Percentiles rank a stretch among this genome's conserved stretches.
Evolutionary conservation across 345 rosid species (phyloP).

Genomic region (Schrenkiella parvula): DNA sequence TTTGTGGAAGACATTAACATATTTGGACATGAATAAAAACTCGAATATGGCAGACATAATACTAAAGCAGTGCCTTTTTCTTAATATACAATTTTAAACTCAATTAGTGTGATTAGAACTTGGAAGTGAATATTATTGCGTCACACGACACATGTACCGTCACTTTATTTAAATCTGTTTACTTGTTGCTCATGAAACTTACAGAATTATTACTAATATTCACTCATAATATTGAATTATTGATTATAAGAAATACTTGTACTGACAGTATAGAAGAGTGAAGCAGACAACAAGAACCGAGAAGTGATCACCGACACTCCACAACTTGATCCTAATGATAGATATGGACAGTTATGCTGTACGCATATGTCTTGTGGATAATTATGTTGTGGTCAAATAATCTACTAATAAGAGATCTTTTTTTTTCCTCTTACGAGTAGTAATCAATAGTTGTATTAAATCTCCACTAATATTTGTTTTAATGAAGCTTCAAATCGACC

Average conservation of each 20-base stretch:
- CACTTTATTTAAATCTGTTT: not conserved
- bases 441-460: constrained; percentile 11
- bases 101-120: constrained; percentile 19
- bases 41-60: constrained; percentile 38
- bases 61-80: constrained; percentile 7
- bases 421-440: not conserved
- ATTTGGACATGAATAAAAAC: constrained; percentile 15
- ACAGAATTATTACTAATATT: constrained; percentile 26
- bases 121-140: constrained; percentile 18
- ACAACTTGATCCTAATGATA: constrained; percentile 22
- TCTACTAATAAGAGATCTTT: constrained; percentile 5
- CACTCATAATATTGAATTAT: not conserved
- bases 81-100: not conserved
- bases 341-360: constrained; percentile 17
- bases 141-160: constrained; percentile 27
- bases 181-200: constrained; percentile 24
- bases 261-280: constrained; percentile 6
- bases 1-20: constrained; percentile 32
- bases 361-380: constrained; percentile 12
- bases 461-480: constrained; percentile 22
- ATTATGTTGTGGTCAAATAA: constrained; percentile 24
- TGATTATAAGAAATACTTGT: not conserved
- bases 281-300: constrained; percentile 16
- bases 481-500: constrained; percentile 33
- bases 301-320: constrained; percentile 27